These are phyloP conservation scores for Laburnicola sp. DNA, from an alignment of 2,329 filamentous ascomycete species.

Conservation along the genomic window DNA sequence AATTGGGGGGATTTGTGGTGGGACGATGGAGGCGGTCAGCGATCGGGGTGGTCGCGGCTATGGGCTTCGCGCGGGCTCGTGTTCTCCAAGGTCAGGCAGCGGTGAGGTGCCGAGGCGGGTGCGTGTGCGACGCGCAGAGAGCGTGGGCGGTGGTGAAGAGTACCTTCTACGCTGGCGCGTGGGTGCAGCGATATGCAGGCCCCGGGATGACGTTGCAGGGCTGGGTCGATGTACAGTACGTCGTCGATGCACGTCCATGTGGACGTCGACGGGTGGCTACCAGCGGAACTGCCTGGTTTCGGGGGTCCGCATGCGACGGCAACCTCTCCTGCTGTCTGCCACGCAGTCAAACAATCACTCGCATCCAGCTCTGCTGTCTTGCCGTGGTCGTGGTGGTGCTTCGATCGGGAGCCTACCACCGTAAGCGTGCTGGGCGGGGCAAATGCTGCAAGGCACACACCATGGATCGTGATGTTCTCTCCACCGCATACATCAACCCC, in stretches of 20 bases:
- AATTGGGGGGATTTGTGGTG: slow-evolving; percentile 1
- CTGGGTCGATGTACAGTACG: not conserved
- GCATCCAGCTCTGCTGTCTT: not conserved
- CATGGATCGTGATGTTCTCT: not conserved
- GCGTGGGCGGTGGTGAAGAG: not conserved
- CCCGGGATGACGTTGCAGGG: slow-evolving; percentile 39
- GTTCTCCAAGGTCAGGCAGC: slow-evolving; percentile 1
- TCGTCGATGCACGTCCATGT: slow-evolving; percentile 12
- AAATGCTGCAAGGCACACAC: slow-evolving; percentile 19
- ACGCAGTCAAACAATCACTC: not conserved
- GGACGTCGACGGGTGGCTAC: slow-evolving; percentile 21
- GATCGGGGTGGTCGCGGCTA: slow-evolving; percentile 2
- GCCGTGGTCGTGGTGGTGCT: not conserved
- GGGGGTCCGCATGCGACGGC: slow-evolving; percentile 14
- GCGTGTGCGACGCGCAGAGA: not conserved
- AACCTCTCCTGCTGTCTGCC: not conserved
- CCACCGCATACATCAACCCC: not conserved
- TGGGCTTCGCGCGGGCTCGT: not conserved
- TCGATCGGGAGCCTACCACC: not conserved
- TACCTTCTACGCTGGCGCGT: slow-evolving; percentile 6
- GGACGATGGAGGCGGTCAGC: slow-evolving; percentile 2
- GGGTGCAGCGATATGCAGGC: slow-evolving; percentile 24
- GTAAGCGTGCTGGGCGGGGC: slow-evolving; percentile 12
- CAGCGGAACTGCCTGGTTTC: slow-evolving; percentile 8
- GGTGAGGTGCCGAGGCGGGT: not conserved